A percentile compares a stretch with the other conserved stretches of the same genome.
phyloP scores from a whole-genome alignment of 176 grass and related monocot species.

The Oryza coarctata region DNA sequence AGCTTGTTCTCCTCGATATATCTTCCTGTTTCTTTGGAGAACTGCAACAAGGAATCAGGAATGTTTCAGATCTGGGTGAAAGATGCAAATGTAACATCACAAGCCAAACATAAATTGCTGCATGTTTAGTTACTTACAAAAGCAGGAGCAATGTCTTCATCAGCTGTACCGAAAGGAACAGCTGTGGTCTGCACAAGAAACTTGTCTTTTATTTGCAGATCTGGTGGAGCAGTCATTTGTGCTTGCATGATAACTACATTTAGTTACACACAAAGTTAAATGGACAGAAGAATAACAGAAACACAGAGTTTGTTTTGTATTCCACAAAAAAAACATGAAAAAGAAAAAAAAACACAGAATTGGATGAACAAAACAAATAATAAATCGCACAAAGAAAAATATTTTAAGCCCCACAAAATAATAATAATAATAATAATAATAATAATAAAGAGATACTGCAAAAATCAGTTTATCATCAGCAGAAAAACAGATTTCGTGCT shows the following conservation, averaged over 20 bases:
- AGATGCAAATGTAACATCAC: constrained; percentile 1
- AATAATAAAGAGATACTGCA: neutral
- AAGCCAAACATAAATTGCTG: constrained; percentile 6
- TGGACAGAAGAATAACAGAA: neutral
- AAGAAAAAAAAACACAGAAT: no score
- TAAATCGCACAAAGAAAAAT: neutral
- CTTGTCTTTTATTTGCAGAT: constrained; percentile 84
- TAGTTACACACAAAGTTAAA: constrained; percentile 23
- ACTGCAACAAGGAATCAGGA: constrained; percentile 46
- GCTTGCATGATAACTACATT: constrained; percentile 88
- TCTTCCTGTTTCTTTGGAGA: constrained; percentile 70
- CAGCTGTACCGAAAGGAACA: constrained; percentile 72
- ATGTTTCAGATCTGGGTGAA: constrained; percentile 20
- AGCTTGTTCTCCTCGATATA: constrained; percentile 87
- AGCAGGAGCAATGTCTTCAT: constrained; percentile 68
- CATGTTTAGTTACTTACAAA: constrained; percentile 60
- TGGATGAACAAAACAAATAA: neutral
- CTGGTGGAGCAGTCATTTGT: constrained; percentile 51
- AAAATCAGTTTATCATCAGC: neutral
- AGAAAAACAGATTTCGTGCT: neutral
- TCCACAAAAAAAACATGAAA: constrained; percentile 14
- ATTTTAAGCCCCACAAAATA: no score
- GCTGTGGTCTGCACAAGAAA: constrained; percentile 79
- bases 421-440: no score
- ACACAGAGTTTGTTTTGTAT: neutral